Percentiles rank a stretch among this genome's conserved stretches.
phyloP scores from a whole-genome alignment of 2,329 filamentous ascomycete genomes.

The Fusarium longipes region DNA sequence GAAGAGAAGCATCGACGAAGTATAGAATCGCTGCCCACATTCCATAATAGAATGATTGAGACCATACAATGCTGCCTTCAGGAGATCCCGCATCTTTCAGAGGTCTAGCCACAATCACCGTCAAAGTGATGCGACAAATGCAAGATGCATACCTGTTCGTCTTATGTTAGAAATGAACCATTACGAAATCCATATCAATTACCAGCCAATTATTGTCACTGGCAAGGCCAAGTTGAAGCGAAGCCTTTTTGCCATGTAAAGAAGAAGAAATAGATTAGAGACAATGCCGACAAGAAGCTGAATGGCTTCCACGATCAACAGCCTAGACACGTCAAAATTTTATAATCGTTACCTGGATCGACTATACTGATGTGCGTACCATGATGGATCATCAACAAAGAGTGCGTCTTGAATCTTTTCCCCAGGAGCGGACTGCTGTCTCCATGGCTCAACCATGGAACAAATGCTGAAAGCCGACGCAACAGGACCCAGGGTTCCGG shows the following conservation, averaged over 20 bases:
- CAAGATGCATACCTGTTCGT: not conserved
- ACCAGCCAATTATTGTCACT: not conserved
- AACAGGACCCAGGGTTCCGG: slow-evolving; percentile 3
- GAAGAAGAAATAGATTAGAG: not conserved
- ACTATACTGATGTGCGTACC: not conserved
- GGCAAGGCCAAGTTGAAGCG: not conserved
- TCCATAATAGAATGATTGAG: not conserved
- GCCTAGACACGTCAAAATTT: not conserved
- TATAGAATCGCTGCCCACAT: slow-evolving; percentile 3
- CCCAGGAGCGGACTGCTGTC: not conserved
- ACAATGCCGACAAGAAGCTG: not conserved
- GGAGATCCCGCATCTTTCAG: not conserved
- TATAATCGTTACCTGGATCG: too few species aligned
- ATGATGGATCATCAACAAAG: not conserved
- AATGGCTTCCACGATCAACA: not conserved
- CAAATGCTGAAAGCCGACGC: slow-evolving; percentile 5
- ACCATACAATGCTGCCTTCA: not conserved
- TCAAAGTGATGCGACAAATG: not conserved
- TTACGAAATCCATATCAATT: not conserved
- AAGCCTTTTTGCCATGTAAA: not conserved
- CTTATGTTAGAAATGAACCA: not conserved
- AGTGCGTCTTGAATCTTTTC: not conserved
- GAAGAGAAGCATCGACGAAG: not conserved
- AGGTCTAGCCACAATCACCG: not conserved
- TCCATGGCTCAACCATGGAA: not conserved